Conservation (phyloP, 805 yeast species). For the Suhomyces prunicola region DNA sequence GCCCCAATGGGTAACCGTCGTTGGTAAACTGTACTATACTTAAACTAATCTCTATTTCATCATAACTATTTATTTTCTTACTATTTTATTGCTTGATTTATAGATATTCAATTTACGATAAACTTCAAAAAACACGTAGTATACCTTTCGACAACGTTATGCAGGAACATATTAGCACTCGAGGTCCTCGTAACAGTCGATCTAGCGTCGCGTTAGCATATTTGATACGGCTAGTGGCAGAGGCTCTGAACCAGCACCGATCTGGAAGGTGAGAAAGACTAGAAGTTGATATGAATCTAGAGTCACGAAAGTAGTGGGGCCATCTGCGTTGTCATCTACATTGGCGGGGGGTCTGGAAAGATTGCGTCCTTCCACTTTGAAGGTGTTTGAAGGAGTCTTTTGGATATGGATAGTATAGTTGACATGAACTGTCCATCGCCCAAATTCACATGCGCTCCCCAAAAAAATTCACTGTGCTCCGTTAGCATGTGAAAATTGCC, state of each 20-base stretch:
- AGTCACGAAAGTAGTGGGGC: neutral
- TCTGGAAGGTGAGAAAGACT: neutral
- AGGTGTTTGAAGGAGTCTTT: too few relatives aligned
- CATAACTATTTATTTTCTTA: constrained; percentile 1
- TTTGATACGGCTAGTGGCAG: neutral
- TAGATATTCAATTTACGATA: neutral
- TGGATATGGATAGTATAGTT: neutral
- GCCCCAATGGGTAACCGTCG: constrained; percentile 48
- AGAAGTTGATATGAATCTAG: neutral
- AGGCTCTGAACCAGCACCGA: neutral
- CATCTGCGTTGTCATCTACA: neutral
- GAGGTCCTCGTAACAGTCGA: neutral
- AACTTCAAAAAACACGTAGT: neutral
- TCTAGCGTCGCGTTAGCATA: neutral
- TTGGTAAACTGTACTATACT: constrained; percentile 19
- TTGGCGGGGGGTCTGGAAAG: neutral
- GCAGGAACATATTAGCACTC: neutral
- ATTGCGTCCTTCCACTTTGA: neutral
- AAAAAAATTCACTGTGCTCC: neutral
- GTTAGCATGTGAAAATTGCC: constrained; percentile 1
- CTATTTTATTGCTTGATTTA: neutral
- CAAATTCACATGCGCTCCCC: neutral
- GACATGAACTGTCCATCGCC: neutral
- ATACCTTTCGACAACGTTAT: neutral
- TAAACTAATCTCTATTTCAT: neutral